A percentile compares a stretch with the other conserved stretches of the same genome.
These are phyloP conservation scores for Diaporthe sp. DNA, from an alignment of 2,329 filamentous ascomycete genomes.

Conservation along the genomic window DNA sequence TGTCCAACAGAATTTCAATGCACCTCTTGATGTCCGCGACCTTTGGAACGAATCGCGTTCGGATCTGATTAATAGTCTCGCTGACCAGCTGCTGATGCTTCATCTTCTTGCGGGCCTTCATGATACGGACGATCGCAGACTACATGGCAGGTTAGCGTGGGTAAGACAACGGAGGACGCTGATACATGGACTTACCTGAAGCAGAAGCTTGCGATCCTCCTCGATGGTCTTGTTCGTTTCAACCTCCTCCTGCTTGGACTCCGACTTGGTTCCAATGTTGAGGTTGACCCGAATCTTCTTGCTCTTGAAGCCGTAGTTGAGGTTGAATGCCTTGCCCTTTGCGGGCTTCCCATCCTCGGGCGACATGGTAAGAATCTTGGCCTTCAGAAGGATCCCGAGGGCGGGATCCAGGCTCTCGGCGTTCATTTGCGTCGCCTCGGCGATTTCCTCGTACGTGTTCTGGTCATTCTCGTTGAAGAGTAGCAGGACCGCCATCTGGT, in stretches of 20 bases:
- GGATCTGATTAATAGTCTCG: constrained; percentile 96
- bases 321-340: constrained; percentile 80
- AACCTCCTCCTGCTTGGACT: constrained; percentile 94
- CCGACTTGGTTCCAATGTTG: constrained; percentile 93
- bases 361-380: constrained; percentile 83
- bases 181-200: constrained; percentile 79
- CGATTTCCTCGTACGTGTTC: constrained; percentile 88
- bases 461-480: constrained; percentile 93
- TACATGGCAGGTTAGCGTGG: constrained; percentile 50
- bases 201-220: constrained; percentile 94
- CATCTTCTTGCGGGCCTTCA: constrained; percentile 99
- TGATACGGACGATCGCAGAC: constrained; percentile 99
- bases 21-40: constrained; percentile 98
- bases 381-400: constrained; percentile 88
- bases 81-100: constrained; percentile 95
- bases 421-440: constrained; percentile 81
- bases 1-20: constrained; percentile 97
- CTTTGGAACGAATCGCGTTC: constrained; percentile 91
- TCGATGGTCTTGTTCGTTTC: constrained; percentile 99
- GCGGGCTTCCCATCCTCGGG: constrained; percentile 81
- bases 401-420: constrained; percentile 88
- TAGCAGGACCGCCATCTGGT: constrained; percentile 95
- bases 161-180: background rate
- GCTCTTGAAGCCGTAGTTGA: constrained; percentile 97
- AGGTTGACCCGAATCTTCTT: constrained; percentile 99